phyloP scores from a whole-genome alignment of 768 basidiomycete species.

The Favolaschia claudopus region DNA sequence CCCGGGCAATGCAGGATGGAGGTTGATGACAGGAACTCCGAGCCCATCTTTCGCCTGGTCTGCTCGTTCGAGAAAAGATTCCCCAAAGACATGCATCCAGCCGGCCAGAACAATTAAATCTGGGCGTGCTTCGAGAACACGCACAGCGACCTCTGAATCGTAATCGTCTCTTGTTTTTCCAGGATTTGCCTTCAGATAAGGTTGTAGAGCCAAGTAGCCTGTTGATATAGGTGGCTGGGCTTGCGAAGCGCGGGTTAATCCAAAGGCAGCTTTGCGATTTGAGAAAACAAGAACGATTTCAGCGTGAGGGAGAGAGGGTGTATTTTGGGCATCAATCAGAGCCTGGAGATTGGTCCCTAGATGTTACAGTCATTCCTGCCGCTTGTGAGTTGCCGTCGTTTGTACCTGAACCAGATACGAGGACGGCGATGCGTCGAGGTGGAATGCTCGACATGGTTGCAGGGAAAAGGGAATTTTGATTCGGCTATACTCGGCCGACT shows the following conservation, averaged over 20 bases:
- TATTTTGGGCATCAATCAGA: conserved; percentile 86
- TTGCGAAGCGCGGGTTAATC: conserved; percentile 78
- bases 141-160: conserved; percentile 79
- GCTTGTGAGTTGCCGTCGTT: conserved; percentile 24
- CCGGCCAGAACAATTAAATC: conserved; percentile 95
- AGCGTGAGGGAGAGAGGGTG: conserved; percentile 74
- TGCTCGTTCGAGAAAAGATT: conserved; percentile 77
- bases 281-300: conserved; percentile 86
- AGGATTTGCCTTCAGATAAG: conserved; percentile 78
- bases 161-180: conserved; percentile 84
- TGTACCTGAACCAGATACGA: conserved; percentile 64
- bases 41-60: conserved; percentile 47
- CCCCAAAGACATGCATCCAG: conserved; percentile 97
- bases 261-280: conserved; percentile 91
- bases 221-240: conserved; percentile 84
- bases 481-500: too few relatives aligned
- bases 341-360: conserved; percentile 96
- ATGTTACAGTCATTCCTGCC: conserved; percentile 13
- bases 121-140: conserved; percentile 68
- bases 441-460: conserved; percentile 4
- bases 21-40: conserved; percentile 87
- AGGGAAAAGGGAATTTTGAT: too few relatives aligned
- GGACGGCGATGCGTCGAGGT: conserved; percentile 44
- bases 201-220: conserved; percentile 82
- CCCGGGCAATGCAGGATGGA: conserved; percentile 95